phyloP scores from a whole-genome alignment of 73 alveolate species.

The Symbiodinium natans region DNA sequence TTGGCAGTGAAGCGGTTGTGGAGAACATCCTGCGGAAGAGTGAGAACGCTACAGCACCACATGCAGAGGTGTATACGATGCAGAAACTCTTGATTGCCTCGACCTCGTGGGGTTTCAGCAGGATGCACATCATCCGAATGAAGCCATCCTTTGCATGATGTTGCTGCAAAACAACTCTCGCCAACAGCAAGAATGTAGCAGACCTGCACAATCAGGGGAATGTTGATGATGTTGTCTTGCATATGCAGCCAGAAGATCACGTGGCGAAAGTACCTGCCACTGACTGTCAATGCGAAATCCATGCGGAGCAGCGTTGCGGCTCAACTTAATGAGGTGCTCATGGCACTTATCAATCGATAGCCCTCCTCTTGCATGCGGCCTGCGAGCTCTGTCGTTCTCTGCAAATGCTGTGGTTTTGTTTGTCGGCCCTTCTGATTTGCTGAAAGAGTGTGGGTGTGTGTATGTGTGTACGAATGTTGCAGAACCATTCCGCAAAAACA shows the following conservation, averaged over 20 bases:
- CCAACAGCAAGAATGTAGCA: not conserved
- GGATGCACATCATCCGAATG: slow-evolving; percentile 53
- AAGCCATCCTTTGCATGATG: slow-evolving; percentile 52
- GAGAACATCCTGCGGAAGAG: slow-evolving; percentile 14
- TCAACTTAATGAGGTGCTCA: too few species aligned
- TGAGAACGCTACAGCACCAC: not conserved
- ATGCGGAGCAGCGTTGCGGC: too few species aligned
- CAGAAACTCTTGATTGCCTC: not conserved
- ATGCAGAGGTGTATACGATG: not conserved
- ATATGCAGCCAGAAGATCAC: slow-evolving; percentile 63
- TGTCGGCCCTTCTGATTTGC: too few species aligned
- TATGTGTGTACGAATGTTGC: too few species aligned
- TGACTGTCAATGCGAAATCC: too few species aligned
- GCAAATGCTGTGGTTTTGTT: too few species aligned
- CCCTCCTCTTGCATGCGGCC: too few species aligned
- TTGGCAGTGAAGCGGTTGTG: slow-evolving; percentile 83
- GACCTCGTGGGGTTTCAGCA: slow-evolving; percentile 75
- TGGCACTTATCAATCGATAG: too few species aligned
- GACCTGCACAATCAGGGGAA: slow-evolving; percentile 75
- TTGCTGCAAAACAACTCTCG: not conserved
- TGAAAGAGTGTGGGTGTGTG: too few species aligned
- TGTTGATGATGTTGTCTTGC: slow-evolving; percentile 47
- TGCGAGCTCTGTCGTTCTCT: too few species aligned
- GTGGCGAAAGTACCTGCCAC: slow-evolving; percentile 43
- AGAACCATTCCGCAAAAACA: too few species aligned